Base-by-base conservation (phyloP, 2,329 filamentous ascomycete species). In the Teratosphaeria viscida region DNA sequence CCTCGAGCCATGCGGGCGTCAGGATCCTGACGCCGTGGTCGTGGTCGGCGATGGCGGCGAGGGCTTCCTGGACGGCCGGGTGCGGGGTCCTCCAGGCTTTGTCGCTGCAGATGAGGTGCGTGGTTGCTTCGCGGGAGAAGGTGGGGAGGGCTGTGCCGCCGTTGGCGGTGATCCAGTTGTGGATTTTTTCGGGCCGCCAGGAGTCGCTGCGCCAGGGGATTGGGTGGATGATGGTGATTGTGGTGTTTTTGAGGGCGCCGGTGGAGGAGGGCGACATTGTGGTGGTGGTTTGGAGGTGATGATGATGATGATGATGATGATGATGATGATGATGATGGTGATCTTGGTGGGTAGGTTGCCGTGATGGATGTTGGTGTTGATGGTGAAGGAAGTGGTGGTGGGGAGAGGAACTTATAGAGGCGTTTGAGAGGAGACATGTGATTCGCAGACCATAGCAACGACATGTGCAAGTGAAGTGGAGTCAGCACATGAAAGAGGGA, bases 41-140 rank as follows among this genome's bases (percentile, higher is more conserved):
- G n/a, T 56, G 12, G 55, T n/a, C 26, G 59, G 52, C 62, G 52
- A 14, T 66, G 54, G 26, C 61, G 12, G 12, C 32, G 34, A 26
- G 55, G 32, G 54, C 58, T 57, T 26, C 23, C 3, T 49, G 43
- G 2, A 49, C 43, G 23, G 62, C 54, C 2, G 23, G 23, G 57
- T 56, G 4, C 59, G 61, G 27, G 53, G 53, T 10, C 16, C 43
- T 49, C 72, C 84, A 91, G 16, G 85, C 81, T 37, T 84, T 79
- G 56, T 81, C 76, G 0, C 83, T 84, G 58, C 84, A 82, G 26
- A 96, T 79, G 0, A 96, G 75, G 72, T 95, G 90, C 0, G 90
- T 95, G 10, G 87, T 82, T 0, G 23, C 23, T 2, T 76, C 67
- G 0, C 77, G 70, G 29, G 77, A 77, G 29, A 90, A 73, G 0